A percentile compares a stretch with the other conserved stretches of the same genome.
These are phyloP conservation scores for Lactarius akahatsu DNA, from an alignment of 768 basidiomycete genomes.

Conservation along the genomic window DNA sequence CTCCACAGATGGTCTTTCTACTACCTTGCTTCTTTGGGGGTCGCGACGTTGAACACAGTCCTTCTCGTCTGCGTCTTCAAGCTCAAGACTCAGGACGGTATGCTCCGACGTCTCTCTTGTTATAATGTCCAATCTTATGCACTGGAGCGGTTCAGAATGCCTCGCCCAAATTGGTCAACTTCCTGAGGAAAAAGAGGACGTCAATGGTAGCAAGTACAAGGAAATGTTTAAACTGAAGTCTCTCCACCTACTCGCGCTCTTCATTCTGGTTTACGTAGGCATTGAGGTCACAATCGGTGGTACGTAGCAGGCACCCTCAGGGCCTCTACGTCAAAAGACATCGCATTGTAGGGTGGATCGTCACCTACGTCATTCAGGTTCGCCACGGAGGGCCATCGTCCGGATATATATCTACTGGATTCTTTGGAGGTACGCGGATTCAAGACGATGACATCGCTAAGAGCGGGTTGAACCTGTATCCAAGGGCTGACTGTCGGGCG, in stretches of 20 bases:
- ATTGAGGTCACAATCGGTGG: constrained; percentile 40
- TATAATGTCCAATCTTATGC: background rate
- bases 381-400: constrained; percentile 47
- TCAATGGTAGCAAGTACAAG: constrained; percentile 43
- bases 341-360: constrained; percentile 48
- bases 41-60: constrained; percentile 58
- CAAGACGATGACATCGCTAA: background rate
- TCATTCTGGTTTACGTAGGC: constrained; percentile 47
- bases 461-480: background rate
- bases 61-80: constrained; percentile 60
- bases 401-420: constrained; percentile 52
- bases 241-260: constrained; percentile 44
- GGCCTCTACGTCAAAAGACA: background rate
- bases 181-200: constrained; percentile 39
- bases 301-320: constrained; percentile 28
- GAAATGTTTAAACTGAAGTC: constrained; percentile 45
- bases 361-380: constrained; percentile 48
- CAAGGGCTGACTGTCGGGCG: constrained; percentile 53
- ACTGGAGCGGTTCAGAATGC: constrained; percentile 44
- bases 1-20: constrained; percentile 71
- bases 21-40: constrained; percentile 65
- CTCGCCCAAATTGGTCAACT: constrained; percentile 53
- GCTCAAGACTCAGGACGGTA: constrained; percentile 70
- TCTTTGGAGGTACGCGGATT: constrained; percentile 42
- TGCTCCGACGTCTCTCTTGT: constrained; percentile 13